Base-by-base conservation (phyloP, 208 protist species). In the Balamuthia mandrillaris region DNA sequence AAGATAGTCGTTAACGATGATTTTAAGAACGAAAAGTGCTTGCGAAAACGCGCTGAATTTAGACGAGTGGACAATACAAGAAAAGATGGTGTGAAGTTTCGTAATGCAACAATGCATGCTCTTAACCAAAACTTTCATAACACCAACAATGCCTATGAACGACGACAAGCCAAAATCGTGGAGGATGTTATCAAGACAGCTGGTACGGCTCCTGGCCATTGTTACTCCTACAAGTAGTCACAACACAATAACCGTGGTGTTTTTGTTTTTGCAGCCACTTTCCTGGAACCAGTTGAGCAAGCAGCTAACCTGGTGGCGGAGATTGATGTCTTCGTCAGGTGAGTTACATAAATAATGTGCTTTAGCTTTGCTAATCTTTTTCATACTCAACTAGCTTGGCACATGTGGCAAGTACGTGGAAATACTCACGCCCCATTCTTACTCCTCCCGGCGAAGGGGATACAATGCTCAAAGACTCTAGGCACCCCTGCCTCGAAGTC, bases 401-500 rank as follows among this genome's bases (percentile, higher is more conserved):
- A 3, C 45, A 84, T 24, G 68, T 84, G 27, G 65, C 78, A 0
- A 58, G 56, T 33, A 45, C 45, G 24, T 74, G 60, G 54, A 35
- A 44, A 4, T 85, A 85, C 24, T 58, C 61, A 6, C 41, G 79
- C 9, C 79, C 79, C 3, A 4, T 31, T 33, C 31, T 85, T 14
- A 54, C 33, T 16, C 29, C 16, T 16, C 14, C 79, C 14, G 79
- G 79, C 21, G 39, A 14, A 7, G 74, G 74, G 3, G 74, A 82
- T 42, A 82, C 65, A 24, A 37, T 82, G 27, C 18, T 75, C 16
- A 75, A 85, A 60, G 84, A 75, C 1, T 70, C 84, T 27, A 60
- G 96, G 27, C 96, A 97, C 87, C 95, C 96, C 52, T 88, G 94
- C 94, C 21, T 98, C 83, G 87, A 94, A 86, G 31, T 91, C 84